Evolutionary conservation across 257 asterid species (phyloP), one percentile per base, ranked within the genome.

Genomic region (Solanum peruvianum): DNA sequence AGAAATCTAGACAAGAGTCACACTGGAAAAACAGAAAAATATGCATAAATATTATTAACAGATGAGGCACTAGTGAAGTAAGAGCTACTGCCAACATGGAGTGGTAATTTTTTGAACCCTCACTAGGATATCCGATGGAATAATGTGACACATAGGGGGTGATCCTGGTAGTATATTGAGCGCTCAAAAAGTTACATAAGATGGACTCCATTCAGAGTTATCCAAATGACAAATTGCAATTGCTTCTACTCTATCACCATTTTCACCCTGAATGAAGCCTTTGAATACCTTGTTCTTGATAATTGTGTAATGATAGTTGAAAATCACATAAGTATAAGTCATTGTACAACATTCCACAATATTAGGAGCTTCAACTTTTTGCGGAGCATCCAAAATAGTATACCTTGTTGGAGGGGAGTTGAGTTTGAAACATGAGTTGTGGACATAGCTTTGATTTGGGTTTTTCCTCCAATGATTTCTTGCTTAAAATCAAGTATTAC

Each of bases 161-260:
- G 94, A 80, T 78, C 98, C 96, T 7, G 98, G 97, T 39, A 89
- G 83, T 7, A 90, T 84, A 69, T 95, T 93, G 2, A 93, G 97
- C 90, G 92, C 90, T 44, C 88, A 60, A 87, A 95, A 94, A 20
- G 97, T 88, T 25, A 91, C 90, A 18, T 92, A 96, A 71, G 88
- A 91, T 39, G 66, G 89, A 81, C 91, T 92, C 98, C 99, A 94
- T 29, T 87, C 92, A 23, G 98, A 92, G 8, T 97, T 95, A 88
- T 95, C 97, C 98, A 94, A 90, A 83, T 95, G 99, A 87, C 99
- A 95, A 80, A 95, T 94, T 15, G 98, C 98, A 67, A 95, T 44
- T 35, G 97, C 97, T 60, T 94, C 92, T 2, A 92, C 92, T 91
- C 85, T 60, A 15, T 92, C 94, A 1, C 93, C 97, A 49, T 90